A percentile compares a stretch with the other conserved stretches of the same genome.
These are phyloP conservation scores for Myotisia sp. DNA, from an alignment of 2,329 filamentous ascomycete genomes.

Conservation along the genomic window DNA sequence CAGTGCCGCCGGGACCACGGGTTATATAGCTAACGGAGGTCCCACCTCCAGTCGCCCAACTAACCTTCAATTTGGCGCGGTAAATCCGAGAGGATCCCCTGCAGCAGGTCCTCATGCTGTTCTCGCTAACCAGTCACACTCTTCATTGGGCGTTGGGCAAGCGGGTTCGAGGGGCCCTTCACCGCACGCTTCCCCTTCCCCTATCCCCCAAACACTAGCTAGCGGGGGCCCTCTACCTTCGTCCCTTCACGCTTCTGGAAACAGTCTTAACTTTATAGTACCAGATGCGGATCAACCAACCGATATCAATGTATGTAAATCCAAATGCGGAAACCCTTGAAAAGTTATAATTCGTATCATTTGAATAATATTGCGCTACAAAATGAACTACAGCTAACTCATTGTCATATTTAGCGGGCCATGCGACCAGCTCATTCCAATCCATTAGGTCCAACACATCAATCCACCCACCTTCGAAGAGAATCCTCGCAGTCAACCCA, in stretches of 20 bases:
- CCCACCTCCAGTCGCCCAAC: slow-evolving; percentile 34
- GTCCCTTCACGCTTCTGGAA: slow-evolving; percentile 53
- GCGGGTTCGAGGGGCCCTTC: slow-evolving; percentile 62
- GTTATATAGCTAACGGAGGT: slow-evolving; percentile 64
- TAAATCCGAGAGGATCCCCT: slow-evolving; percentile 37
- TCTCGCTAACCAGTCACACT: slow-evolving; percentile 28
- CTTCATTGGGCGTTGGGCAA: slow-evolving; percentile 36
- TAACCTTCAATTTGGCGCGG: slow-evolving; percentile 39
- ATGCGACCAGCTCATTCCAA: slow-evolving; percentile 50
- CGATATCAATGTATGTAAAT: slow-evolving; percentile 54
- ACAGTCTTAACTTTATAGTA: slow-evolving; percentile 67
- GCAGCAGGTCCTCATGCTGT: slow-evolving; percentile 49
- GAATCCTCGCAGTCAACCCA: slow-evolving; percentile 76
- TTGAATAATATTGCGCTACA: too few relatives aligned
- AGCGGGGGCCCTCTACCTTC: slow-evolving; percentile 75
- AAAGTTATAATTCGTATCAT: too few relatives aligned
- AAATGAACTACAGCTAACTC: too few relatives aligned
- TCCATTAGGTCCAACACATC: slow-evolving; percentile 46
- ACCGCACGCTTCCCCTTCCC: slow-evolving; percentile 76
- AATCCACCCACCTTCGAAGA: slow-evolving; percentile 66
- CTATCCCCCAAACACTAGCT: slow-evolving; percentile 75
- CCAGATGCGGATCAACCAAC: slow-evolving; percentile 52
- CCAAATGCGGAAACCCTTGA: too few relatives aligned
- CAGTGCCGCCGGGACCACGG: slow-evolving; percentile 63
- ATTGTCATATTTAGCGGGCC: slow-evolving; percentile 14